Evolutionary conservation across 148 eudicot genomes (phyloP).

Genomic region (Dysphania ambrosioides): DNA sequence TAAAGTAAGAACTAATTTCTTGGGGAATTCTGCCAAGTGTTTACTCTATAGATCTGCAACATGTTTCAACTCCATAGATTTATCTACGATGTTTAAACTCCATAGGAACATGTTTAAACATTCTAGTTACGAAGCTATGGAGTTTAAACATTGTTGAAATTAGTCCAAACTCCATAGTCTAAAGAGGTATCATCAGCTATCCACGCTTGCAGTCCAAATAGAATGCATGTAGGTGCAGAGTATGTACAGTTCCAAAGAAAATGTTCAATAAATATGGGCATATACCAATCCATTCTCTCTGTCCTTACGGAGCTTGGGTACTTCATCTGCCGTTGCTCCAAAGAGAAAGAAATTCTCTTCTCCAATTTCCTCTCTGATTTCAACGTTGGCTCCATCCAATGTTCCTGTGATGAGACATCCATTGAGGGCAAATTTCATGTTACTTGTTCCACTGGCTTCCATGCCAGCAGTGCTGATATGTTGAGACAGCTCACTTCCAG

Average conservation of each 20-base stretch:
- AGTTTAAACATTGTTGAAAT: too few relatives aligned
- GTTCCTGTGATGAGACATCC: conserved; percentile 97
- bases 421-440: conserved; percentile 97
- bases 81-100: not conserved
- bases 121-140: too few relatives aligned
- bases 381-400: conserved; percentile 94
- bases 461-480: conserved; percentile 99
- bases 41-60: not conserved
- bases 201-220: not conserved
- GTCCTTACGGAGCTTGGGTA: conserved; percentile 81
- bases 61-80: not conserved
- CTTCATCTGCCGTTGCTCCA: conserved; percentile 97
- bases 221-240: not conserved
- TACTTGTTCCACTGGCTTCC: conserved; percentile 99
- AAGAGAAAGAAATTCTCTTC: conserved; percentile 89
- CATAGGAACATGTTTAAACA: too few relatives aligned
- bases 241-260: not conserved
- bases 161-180: not conserved
- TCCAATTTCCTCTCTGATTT: conserved; percentile 94
- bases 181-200: not conserved
- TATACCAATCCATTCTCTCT: conserved; percentile 87
- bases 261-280: not conserved
- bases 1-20: not conserved
- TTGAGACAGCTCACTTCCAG: conserved; percentile 97
- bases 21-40: not conserved